phyloP scores from a whole-genome alignment of 768 basidiomycete genomes.

The Naganishia randhawae region DNA sequence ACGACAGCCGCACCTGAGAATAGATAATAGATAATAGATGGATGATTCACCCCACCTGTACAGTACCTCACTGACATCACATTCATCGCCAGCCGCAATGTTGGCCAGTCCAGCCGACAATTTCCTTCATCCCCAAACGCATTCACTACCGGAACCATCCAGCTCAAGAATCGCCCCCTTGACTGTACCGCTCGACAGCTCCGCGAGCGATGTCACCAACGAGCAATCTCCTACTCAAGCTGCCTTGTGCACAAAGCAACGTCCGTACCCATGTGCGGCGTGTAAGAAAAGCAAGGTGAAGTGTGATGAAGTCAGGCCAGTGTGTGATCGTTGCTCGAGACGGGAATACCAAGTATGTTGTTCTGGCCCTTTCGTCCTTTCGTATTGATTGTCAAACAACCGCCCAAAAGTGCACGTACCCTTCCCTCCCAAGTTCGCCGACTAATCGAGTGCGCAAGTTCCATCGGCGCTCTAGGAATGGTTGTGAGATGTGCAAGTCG shows the following conservation, averaged over 20 bases:
- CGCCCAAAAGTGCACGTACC: not conserved
- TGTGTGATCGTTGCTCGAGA: constrained; percentile 6
- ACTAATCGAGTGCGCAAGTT: constrained; percentile 3
- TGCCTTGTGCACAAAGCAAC: not conserved
- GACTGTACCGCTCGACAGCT: not conserved
- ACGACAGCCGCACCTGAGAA: too few species aligned
- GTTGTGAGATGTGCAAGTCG: constrained; percentile 13
- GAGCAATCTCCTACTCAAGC: not conserved
- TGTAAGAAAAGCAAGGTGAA: constrained; percentile 27
- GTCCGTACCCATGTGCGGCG: constrained; percentile 11
- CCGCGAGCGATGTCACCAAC: not conserved
- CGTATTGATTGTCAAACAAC: not conserved
- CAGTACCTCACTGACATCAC: too few species aligned
- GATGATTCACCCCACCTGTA: too few species aligned
- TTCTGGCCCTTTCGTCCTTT: not conserved
- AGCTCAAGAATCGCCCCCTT: not conserved
- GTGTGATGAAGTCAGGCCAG: constrained; percentile 19
- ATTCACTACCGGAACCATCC: not conserved
- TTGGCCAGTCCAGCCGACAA: not conserved
- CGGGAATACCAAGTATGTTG: constrained; percentile 8
- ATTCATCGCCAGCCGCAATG: too few species aligned
- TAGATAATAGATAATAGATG: too few species aligned
- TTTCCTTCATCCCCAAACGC: not conserved
- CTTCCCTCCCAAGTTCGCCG: not conserved
- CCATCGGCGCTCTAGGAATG: constrained; percentile 18